Conservation (phyloP, 164 flowering plant genomes). For the Sextonia rubra region DNA sequence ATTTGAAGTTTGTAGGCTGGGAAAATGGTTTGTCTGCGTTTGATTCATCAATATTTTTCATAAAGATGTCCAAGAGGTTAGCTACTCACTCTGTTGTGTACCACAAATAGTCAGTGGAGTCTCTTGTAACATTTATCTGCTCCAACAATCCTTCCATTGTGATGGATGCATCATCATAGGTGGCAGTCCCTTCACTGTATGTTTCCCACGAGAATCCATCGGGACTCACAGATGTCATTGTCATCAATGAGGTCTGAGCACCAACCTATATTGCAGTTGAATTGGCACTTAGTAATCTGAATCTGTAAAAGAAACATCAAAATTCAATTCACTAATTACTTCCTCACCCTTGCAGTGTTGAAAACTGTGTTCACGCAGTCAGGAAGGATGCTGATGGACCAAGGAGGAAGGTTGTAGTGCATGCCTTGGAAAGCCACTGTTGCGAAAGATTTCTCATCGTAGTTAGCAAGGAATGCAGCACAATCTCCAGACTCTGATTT, state of each 20-base stretch:
- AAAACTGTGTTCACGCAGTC: conserved; percentile 74
- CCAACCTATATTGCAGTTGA: conserved; percentile 36
- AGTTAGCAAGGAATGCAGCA: conserved; percentile 89
- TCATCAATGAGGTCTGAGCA: conserved; percentile 41
- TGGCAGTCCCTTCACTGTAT: conserved; percentile 57
- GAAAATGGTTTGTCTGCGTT: not conserved
- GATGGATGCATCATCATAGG: conserved; percentile 36
- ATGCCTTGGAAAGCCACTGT: conserved; percentile 45
- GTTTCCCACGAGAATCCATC: conserved; percentile 63
- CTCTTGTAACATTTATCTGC: conserved; percentile 73
- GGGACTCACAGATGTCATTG: conserved; percentile 35
- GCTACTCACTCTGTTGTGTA: conserved; percentile 78
- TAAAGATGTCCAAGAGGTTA: not conserved
- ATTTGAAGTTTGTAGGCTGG: not conserved
- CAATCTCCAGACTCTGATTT: conserved; percentile 51
- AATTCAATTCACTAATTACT: not conserved
- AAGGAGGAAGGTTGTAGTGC: conserved; percentile 71
- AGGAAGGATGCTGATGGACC: conserved; percentile 93
- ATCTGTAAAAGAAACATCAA: not conserved
- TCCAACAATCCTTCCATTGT: conserved; percentile 50
- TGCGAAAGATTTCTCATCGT: conserved; percentile 37
- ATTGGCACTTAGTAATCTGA: not conserved
- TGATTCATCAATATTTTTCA: not conserved
- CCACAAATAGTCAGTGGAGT: conserved; percentile 81
- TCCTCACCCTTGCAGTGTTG: conserved; percentile 84